Base-by-base conservation (phyloP, 2,329 filamentous ascomycete genomes). In the Teratosphaeria pseudoeucalypti region DNA sequence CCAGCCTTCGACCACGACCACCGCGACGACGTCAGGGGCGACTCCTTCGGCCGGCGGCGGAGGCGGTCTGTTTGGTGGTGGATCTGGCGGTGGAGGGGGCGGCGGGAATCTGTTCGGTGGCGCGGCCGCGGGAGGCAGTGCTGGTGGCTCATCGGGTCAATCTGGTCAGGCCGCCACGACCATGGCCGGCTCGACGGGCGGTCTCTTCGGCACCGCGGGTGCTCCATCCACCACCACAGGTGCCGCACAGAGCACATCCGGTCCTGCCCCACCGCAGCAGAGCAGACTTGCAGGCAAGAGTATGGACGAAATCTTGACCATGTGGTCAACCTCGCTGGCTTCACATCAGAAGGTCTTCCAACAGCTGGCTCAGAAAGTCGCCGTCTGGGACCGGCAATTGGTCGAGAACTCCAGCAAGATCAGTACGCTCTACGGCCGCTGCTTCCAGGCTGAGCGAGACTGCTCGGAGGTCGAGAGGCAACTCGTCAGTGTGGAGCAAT, bases 261-360 rank as follows among this genome's bases (percentile, higher is more conserved):
- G 92, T 0, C 90, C 92, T 1, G 79, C 86, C 2, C 92, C 94
- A 16, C 87, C 91, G 60, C 77, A 80, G 1, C 85, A 95, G 68
- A 94, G 92, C 3, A 87, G 94, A 32, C 80, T 99, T 43, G 96
- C 96, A 79, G 96, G 96, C 75, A 97, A 96, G 78, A 96, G 92
- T 0, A 96, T 99, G 89, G 94, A 99, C 70, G 94, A 99, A 73
- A 96, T 99, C 64, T 91, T 99, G 65, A 96, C 90, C 3, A 86
- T 91, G 34, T 99, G 94, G 94, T 94, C 94, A 1, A 90, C 91
- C 0, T 94, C 97, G 70, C 79, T 99, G 56, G 88, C 91, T 57
- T 95, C 95, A 71, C 96, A 99, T 71, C 92, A 97, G 71, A 95
- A 96, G 73, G 90, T 95, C 61, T 99, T 97, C 78, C 91, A 95